Evolutionary conservation across 352 stramenopile species (phyloP), one percentile per base, ranked within the genome.

Genomic region (Pythium pyrilobum): DNA sequence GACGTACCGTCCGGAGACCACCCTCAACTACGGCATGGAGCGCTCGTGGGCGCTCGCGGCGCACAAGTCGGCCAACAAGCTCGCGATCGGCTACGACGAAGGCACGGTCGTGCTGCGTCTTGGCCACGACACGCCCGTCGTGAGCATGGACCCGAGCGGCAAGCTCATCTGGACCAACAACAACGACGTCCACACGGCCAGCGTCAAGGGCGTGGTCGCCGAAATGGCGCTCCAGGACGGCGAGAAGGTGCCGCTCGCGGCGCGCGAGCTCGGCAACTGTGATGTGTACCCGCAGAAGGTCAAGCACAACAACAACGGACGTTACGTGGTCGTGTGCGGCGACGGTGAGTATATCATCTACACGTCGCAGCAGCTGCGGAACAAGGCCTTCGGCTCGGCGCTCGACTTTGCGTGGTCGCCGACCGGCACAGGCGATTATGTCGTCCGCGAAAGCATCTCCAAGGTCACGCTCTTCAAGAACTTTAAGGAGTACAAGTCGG

Each of bases 331-430:
- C 23, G 95, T 99, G 18, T 99, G 95, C 61, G 97, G 97, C 21
- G 97, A 99, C 74, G 96, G 96, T 36, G 97, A 99, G 78, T 99
- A 99, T 77, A 99, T 99, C 63, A 99, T 99, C 66, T 99, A 99
- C 79, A 99, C 97, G 21, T 92, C 96, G 9, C 95, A 98, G 76
- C 86, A 92, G 56, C 63, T 97, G 40, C 81, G 91, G 37, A 96
- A 95, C 69, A 99, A 99, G 68, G 92, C 92, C 4, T 99, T 99
- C 65, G 97, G 97, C 33, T 83, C 92, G 32, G 96, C 89, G 0
- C 81, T 99, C 27, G 97, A 99, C 71, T 99, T 99, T 84, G 96
- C 96, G 18, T 99, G 97, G 97, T 96, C 85, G 32, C 87, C 88
- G 0, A 91, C 84, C 8, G 97, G 96, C 44, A 99, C 96, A 6